phyloP scores from a whole-genome alignment of 441 rosid genomes.

The Pelargonium citronellum region DNA sequence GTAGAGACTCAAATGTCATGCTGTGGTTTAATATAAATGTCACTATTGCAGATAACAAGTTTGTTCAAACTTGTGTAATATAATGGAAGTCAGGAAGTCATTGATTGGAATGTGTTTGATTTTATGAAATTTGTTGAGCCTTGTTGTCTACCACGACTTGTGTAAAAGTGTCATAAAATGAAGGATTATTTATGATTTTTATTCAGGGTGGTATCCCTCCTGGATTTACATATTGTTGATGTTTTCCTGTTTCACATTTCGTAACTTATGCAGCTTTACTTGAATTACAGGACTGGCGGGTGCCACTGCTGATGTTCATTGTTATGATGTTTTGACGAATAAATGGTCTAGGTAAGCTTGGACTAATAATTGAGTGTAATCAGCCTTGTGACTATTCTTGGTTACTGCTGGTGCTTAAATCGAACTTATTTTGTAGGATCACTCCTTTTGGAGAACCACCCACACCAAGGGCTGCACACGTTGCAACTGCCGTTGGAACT shows the following conservation, averaged over 20 bases:
- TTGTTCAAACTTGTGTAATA: slow-evolving; percentile 1
- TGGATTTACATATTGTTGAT: neutral
- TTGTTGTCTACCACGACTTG: neutral
- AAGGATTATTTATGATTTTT: neutral
- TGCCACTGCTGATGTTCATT: slow-evolving; percentile 96
- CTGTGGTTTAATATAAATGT: neutral
- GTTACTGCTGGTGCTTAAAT: slow-evolving; percentile 15
- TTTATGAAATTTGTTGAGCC: neutral
- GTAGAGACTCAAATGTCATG: neutral
- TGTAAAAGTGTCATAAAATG: slow-evolving; percentile 6
- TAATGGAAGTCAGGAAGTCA: neutral
- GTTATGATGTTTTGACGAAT: slow-evolving; percentile 82
- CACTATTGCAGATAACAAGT: slow-evolving; percentile 4
- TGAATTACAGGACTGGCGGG: slow-evolving; percentile 83
- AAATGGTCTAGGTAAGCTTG: slow-evolving; percentile 84
- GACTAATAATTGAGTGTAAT: slow-evolving; percentile 1
- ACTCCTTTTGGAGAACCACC: slow-evolving; percentile 94
- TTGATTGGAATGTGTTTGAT: neutral
- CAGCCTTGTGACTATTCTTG: slow-evolving; percentile 3
- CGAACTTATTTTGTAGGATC: slow-evolving; percentile 44
- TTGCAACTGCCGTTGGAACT: slow-evolving; percentile 96
- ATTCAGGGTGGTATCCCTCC: neutral
- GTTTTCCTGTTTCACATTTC: slow-evolving; percentile 15
- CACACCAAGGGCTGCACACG: slow-evolving; percentile 98
- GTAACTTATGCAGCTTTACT: slow-evolving; percentile 24